Base-by-base conservation (phyloP, 768 basidiomycete species). In the Pleurotus sapidus region DNA sequence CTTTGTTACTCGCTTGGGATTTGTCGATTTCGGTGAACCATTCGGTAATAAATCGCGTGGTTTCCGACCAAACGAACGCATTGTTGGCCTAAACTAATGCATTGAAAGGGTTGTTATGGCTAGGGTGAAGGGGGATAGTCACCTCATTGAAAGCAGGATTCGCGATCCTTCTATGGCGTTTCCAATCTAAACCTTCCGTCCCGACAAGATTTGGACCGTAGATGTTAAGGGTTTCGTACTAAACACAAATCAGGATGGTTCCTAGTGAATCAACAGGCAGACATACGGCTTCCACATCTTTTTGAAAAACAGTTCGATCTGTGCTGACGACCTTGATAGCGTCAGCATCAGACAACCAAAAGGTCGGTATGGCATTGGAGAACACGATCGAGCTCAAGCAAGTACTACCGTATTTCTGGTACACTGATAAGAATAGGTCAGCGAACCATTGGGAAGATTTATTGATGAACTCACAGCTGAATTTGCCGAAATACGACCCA, bases 111-210 rank as follows among this genome's bases (percentile, higher is more conserved):
- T 25, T 18, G 48, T 12, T 25, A 24, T 47, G 49, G 50, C 18
- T 12, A 43, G 54, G 30, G 23, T 9, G n/a, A n/a, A 45, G 25
- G 14, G n/a, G 24, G 42, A 9, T 14, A 5, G 14, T 23, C 55
- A 69, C 81, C 67, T 82, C 81, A 46, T 74, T 80, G 65, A 83
- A 83, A 0, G 81, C 81, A 8, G 77, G 74, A 54, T 77, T 80
- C 18, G 78, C 68, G 0, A 79, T 68, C 8, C 63, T 65, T 43
- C 78, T 70, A 59, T 81, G 80, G 2, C 77, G 69, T 49, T 76
- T 76, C 80, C 81, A 83, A n/a, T 77, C 72, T 0, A 71, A 53
- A 5, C 73, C 77, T 49, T 79, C 79, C 0, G 65, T 62, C 4
- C 74, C 72, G 23, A 82, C 61, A 2, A 84, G 55, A 61, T 78